Conservation (phyloP, 805 yeast genomes). For the Grigorovia yakushimaensis region DNA sequence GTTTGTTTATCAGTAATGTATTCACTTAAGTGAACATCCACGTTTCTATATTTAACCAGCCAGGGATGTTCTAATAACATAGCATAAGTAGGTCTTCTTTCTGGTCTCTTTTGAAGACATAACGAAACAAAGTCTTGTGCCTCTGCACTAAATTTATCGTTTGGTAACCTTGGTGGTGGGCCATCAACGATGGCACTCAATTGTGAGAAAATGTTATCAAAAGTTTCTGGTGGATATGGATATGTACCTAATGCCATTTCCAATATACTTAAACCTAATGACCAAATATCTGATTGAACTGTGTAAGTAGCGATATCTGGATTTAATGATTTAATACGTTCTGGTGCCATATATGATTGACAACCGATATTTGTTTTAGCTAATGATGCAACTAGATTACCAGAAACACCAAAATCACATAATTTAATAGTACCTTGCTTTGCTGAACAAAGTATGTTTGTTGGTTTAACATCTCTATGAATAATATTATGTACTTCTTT, state of each 20-base stretch:
- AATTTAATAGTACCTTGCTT: conserved; percentile 73
- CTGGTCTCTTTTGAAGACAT: conserved; percentile 74
- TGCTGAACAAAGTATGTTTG: conserved; percentile 77
- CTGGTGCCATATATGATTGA: conserved; percentile 98
- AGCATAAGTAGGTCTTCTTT: conserved; percentile 69
- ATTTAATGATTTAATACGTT: conserved; percentile 65
- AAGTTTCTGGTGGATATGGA: conserved; percentile 96
- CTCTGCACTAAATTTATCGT: conserved; percentile 50
- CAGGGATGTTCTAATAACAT: conserved; percentile 75
- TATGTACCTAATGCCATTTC: conserved; percentile 87
- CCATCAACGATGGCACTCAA: conserved; percentile 95
- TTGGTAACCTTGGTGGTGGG: conserved; percentile 73
- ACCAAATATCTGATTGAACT: conserved; percentile 94
- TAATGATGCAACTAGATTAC: conserved; percentile 86
- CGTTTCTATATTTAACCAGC: conserved; percentile 47
- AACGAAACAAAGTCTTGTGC: conserved; percentile 74
- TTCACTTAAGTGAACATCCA: conserved; percentile 28
- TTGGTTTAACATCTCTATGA: conserved; percentile 95
- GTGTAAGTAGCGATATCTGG: conserved; percentile 78
- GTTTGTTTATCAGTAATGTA: conserved; percentile 32
- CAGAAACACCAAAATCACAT: conserved; percentile 94
- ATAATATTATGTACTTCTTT: conserved; percentile 88
- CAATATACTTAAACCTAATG: conserved; percentile 73
- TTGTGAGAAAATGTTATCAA: conserved; percentile 82
- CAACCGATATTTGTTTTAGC: conserved; percentile 96